Conservation (phyloP, 1,284 basidiomycete species). For the Lentinula novae-zelandiae region DNA sequence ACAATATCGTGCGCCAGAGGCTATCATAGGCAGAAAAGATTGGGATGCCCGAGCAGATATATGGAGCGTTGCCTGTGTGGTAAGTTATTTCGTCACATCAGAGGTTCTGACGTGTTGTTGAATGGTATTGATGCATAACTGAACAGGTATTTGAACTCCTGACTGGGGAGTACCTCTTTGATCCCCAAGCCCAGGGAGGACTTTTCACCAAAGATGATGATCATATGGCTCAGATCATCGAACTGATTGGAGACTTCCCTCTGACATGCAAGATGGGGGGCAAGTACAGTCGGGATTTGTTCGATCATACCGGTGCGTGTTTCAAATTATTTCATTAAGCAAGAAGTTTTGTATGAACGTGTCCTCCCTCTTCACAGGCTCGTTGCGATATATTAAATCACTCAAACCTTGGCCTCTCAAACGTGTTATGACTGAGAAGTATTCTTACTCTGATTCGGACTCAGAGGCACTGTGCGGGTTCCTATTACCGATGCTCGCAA, state of each 20-base stretch:
- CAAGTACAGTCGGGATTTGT: constrained; percentile 80
- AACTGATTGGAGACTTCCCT: constrained; percentile 76
- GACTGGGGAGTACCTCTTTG: constrained; percentile 86
- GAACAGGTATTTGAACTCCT: constrained; percentile 71
- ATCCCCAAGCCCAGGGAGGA: constrained; percentile 81
- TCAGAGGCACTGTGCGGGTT: constrained; percentile 64
- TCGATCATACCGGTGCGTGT: constrained; percentile 68
- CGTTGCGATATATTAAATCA: constrained; percentile 74
- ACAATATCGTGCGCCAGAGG: constrained; percentile 90
- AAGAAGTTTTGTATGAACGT: background rate
- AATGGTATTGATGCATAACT: constrained; percentile 10
- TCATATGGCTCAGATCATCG: constrained; percentile 91
- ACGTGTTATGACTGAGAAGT: constrained; percentile 84
- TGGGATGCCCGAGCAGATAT: constrained; percentile 86
- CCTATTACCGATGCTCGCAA: constrained; percentile 74
- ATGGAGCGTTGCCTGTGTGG: constrained; percentile 86
- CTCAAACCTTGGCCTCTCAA: constrained; percentile 83
- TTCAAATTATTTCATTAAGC: background rate
- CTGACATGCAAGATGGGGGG: constrained; percentile 77
- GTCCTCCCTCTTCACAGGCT: constrained; percentile 29
- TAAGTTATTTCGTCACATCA: constrained; percentile 26
- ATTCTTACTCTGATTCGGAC: constrained; percentile 62
- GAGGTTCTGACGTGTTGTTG: background rate
- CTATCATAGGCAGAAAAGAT: constrained; percentile 81
- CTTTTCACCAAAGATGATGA: constrained; percentile 91